These are phyloP conservation scores for Flaveria sonorensis DNA, from an alignment of 129 eudicot genomes.

Conservation along the genomic window DNA sequence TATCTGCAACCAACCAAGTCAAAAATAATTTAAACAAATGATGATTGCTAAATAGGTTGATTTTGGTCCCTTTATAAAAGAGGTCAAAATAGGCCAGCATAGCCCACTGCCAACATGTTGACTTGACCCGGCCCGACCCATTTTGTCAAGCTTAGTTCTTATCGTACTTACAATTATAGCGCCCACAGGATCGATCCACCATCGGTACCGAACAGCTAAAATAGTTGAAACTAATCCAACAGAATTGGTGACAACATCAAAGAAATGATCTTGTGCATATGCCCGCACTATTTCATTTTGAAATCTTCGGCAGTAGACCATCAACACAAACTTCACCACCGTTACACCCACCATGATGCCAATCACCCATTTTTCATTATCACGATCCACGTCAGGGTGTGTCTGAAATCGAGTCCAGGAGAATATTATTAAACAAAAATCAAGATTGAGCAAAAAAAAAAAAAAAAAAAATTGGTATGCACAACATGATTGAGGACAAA, in stretches of 20 bases:
- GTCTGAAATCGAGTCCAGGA: constrained; percentile 35
- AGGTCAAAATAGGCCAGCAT: not conserved
- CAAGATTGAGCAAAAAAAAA: not conserved
- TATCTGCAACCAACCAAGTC: constrained; percentile 45
- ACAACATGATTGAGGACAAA: constrained; percentile 10
- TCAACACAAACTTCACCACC: constrained; percentile 63
- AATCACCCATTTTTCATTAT: constrained; percentile 75
- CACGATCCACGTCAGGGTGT: constrained; percentile 48
- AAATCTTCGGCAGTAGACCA: constrained; percentile 76
- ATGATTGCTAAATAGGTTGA: too few relatives aligned
- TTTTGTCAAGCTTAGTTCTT: not conserved
- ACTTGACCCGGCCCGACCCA: not conserved
- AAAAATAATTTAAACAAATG: not conserved
- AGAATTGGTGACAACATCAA: constrained; percentile 88
- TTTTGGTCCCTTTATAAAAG: not conserved
- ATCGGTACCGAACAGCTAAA: constrained; percentile 61
- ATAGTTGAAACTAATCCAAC: constrained; percentile 75
- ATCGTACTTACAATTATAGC: constrained; percentile 69
- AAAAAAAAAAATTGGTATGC: not conserved
- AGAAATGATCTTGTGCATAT: constrained; percentile 89
- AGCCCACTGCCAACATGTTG: not conserved
- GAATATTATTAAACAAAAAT: not conserved
- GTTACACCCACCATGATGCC: constrained; percentile 85
- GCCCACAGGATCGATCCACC: constrained; percentile 99
- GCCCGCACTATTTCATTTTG: constrained; percentile 84